Evolutionary conservation across 1,284 basidiomycete species (phyloP).

Genomic region (Sanghuangporus sanghuang): DNA sequence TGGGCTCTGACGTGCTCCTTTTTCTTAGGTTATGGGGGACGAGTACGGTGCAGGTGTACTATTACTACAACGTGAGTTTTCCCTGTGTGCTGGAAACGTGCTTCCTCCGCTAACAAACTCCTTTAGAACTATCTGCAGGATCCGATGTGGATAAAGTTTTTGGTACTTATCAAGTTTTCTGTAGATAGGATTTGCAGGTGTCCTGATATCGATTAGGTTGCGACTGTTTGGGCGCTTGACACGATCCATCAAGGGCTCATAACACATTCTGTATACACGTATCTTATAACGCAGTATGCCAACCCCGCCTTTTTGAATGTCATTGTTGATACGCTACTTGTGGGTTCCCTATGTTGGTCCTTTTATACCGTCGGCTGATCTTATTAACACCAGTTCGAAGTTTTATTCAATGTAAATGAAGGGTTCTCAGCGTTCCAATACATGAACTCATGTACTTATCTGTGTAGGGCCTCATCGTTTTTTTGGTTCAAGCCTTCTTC

Average conservation of each 20-base stretch:
- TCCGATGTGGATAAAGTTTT: slow-evolving; percentile 6
- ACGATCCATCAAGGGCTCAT: slow-evolving; percentile 17
- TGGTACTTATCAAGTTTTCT: neutral
- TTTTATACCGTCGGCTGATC: neutral
- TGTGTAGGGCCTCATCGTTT: slow-evolving; percentile 4
- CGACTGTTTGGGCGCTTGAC: slow-evolving; percentile 12
- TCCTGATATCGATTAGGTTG: slow-evolving; percentile 1
- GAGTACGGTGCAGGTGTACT: slow-evolving; percentile 9
- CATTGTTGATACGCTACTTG: slow-evolving; percentile 13
- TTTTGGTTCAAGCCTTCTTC: slow-evolving; percentile 17
- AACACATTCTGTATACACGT: slow-evolving; percentile 16
- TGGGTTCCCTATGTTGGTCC: neutral
- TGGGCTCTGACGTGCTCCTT: neutral
- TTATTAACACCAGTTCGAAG: slow-evolving; percentile 1
- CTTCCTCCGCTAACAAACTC: too few species aligned
- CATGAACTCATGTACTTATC: neutral
- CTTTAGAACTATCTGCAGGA: slow-evolving; percentile 10
- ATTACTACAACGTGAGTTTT: slow-evolving; percentile 14
- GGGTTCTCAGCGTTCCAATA: neutral
- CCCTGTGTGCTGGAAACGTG: neutral
- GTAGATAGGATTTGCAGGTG: neutral
- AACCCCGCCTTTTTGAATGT: slow-evolving; percentile 6
- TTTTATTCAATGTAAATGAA: slow-evolving; percentile 5
- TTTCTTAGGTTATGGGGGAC: slow-evolving; percentile 8
- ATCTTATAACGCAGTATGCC: slow-evolving; percentile 16